Base-by-base conservation (phyloP, 129 eudicot species). In the Heracleum sosnowskyi region DNA sequence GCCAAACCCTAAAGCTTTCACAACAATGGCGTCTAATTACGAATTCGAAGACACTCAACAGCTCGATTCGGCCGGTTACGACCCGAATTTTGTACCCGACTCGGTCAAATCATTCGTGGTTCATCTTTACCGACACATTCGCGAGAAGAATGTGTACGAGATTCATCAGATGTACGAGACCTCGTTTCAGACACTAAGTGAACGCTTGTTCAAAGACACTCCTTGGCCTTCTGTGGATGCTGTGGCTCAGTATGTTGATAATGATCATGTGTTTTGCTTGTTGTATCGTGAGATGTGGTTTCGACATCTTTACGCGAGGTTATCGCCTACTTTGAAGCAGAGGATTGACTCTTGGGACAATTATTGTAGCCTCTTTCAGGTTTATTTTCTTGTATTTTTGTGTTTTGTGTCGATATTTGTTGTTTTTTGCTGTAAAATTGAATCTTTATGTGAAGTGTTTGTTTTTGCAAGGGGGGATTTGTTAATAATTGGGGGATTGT, bases 201-300 rank as follows among this genome's bases (percentile, higher is more conserved):
- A 94, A 31, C 90, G 97, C 31, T 62, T 89, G 82, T 94, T 94
- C 79, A 94, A 91, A 73, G 97, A 94, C 72, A 77, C 93, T 13
- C 98, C 98, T 0, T 95, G 97, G 97, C 99, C 99, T 9, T 87
- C 90, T 11, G 96, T 87, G n/a, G 99, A 95, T 22, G 94, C 96
- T 0, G 89, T 95, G 39, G 91, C 97, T 29, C 87, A 86, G 69
- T 95, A 84, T 77, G 97, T 92, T 7, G 99, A 92, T 62, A 95
- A 92, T 51, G 97, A 92, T 74, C 96, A 90, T 39, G 97, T 95
- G 5, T 95, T 92, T 75, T 88, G 99, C 75, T 76, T 92, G 86
- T 83, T 95, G n/a, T 95, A 95, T 74, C 92, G 91, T 5, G 99
- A 95, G 89, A 95, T 95, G 97, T 95, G 97, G 97, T 92, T 82